Evolutionary conservation across 495 filamentous ascomycete genomes (phyloP).

Genomic region (Xylaria sp.): DNA sequence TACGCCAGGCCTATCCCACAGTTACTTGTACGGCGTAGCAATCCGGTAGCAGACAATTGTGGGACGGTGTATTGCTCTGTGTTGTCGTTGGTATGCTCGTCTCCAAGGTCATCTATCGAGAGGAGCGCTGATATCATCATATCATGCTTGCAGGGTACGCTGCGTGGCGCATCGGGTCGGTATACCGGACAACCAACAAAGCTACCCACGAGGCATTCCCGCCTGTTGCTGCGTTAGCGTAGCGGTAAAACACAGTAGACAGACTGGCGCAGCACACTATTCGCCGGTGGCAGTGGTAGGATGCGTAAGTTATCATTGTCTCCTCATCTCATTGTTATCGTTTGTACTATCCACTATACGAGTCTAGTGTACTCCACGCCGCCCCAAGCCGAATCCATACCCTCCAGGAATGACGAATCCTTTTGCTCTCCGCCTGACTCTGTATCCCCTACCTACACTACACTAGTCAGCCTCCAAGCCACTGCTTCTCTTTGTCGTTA

Average conservation of each 20-base stretch:
- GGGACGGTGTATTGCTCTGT: background rate
- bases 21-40: background rate
- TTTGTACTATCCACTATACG: background rate
- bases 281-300: conserved; percentile 11
- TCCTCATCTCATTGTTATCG: background rate
- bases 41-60: background rate
- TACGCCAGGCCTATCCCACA: background rate
- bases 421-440: background rate
- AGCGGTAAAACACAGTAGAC: background rate
- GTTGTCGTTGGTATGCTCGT: conserved; percentile 1
- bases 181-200: background rate
- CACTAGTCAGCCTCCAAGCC: conserved; percentile 9
- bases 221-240: conserved; percentile 7
- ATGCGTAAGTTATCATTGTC: conserved; percentile 17
- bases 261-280: background rate
- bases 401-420: background rate
- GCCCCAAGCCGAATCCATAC: background rate
- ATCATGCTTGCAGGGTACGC: conserved; percentile 7
- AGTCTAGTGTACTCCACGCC: conserved; percentile 3
- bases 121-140: conserved; percentile 24
- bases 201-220: background rate
- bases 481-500: background rate
- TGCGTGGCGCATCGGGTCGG: background rate
- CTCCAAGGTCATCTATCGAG: background rate
- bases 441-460: background rate